A percentile compares a stretch with the other conserved stretches of the same genome.
phyloP scores from a whole-genome alignment of 495 filamentous ascomycete species.

The Aspergillus indologenus region DNA sequence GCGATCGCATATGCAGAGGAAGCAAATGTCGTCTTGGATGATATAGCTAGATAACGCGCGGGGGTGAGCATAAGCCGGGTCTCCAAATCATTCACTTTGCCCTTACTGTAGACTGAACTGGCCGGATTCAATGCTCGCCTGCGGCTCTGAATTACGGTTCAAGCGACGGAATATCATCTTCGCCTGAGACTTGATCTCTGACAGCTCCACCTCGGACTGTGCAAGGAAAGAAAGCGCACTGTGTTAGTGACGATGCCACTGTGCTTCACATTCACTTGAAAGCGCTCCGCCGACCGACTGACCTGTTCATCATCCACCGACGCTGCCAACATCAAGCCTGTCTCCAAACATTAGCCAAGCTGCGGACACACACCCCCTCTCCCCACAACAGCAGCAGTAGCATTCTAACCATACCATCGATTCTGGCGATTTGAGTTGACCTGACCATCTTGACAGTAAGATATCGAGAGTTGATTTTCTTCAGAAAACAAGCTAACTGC shows the following conservation, averaged over 20 bases:
- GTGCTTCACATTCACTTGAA: constrained; percentile 1
- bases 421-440: constrained; percentile 88
- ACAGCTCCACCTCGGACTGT: constrained; percentile 69
- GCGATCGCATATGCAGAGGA: constrained; percentile 86
- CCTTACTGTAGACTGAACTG: constrained; percentile 83
- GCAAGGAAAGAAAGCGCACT: constrained; percentile 9
- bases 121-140: constrained; percentile 87
- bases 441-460: constrained; percentile 67
- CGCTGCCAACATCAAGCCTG: constrained; percentile 86
- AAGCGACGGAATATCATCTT: constrained; percentile 87
- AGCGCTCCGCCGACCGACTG: constrained; percentile 11
- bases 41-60: constrained; percentile 61
- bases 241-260: constrained; percentile 1
- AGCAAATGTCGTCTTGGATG: constrained; percentile 77
- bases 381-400: constrained; percentile 3
- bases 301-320: constrained; percentile 90
- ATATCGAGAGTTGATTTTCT: background rate
- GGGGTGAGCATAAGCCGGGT: background rate
- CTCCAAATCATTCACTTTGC: background rate
- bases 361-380: background rate
- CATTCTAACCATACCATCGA: constrained; percentile 68
- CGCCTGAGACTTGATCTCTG: constrained; percentile 84
- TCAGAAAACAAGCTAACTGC: background rate
- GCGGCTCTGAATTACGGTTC: constrained; percentile 80
- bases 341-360: constrained; percentile 25